Evolutionary conservation across 108 stramenopile genomes (phyloP), one percentile per base, ranked within the genome.

Genomic region (Bacterosira constricta): DNA sequence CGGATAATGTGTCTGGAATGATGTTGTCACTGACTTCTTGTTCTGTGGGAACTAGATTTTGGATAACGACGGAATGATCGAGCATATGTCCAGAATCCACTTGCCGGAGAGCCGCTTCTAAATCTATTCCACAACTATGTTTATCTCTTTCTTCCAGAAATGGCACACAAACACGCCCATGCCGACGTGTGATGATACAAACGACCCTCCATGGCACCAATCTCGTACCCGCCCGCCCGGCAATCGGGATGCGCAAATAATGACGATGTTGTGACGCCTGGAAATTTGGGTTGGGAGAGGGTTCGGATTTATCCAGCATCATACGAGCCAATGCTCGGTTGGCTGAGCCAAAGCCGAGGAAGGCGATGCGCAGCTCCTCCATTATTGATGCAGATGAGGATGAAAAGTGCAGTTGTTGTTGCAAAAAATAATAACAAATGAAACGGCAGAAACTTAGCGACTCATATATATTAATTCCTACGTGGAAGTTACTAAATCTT

Each of bases 331-430:
- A n/a, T 11, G 67, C 34, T 1, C 60, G 62, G 37, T 69, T 77
- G 68, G 63, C 76, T 1, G 68, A 70, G 18, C 76, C 68, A 46
- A 77, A 77, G 18, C 76, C 76, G 23, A 77, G 62, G 46, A 77
- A 42, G 63, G 44, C 56, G 10, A 75, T 27, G 56, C 74, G 55
- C 3, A 75, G 51, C 50, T 75, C 74, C 1, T 53, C 36, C 70
- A 71, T 62, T 7, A 9, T 1, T 10, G n/a, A n/a, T n/a, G n/a
- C n/a, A n/a, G n/a, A n/a, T n/a, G n/a, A n/a, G n/a, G n/a, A n/a
- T n/a, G n/a, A n/a, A n/a, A n/a, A n/a, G n/a, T n/a, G n/a, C n/a
- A n/a, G n/a, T n/a, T n/a, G n/a, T n/a, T n/a, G 32, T 54, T 41
- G 39, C 39, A 31, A 54, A 31, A 25, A 54, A 29, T 25, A 20